These are phyloP conservation scores for Teunomyces panamensis DNA, from an alignment of 805 yeast genomes.

Conservation along the genomic window DNA sequence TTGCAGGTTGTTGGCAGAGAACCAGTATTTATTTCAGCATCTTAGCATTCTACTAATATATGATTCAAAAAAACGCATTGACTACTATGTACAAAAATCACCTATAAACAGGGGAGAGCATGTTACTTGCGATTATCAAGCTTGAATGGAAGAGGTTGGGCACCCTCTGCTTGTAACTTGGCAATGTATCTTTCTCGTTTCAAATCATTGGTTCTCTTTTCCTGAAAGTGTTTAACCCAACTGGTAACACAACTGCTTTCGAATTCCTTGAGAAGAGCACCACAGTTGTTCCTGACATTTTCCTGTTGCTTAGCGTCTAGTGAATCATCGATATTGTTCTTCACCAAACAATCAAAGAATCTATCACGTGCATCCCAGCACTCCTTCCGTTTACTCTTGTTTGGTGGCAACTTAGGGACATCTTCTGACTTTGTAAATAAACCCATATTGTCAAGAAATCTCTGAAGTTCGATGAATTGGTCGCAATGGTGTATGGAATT, in stretches of 20 bases:
- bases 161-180: slow-evolving; percentile 71
- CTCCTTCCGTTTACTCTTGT: slow-evolving; percentile 62
- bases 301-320: slow-evolving; percentile 49
- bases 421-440: slow-evolving; percentile 40
- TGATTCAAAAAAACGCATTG: background rate
- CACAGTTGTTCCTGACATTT: slow-evolving; percentile 56
- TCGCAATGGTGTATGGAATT: background rate
- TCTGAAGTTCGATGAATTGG: background rate
- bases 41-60: slow-evolving; percentile 11
- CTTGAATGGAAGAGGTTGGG: slow-evolving; percentile 30
- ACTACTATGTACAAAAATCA: background rate
- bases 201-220: slow-evolving; percentile 77
- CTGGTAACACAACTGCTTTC: slow-evolving; percentile 76
- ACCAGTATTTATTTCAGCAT: slow-evolving; percentile 30
- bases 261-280: slow-evolving; percentile 53
- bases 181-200: slow-evolving; percentile 64
- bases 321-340: slow-evolving; percentile 65
- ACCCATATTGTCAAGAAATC: slow-evolving; percentile 40
- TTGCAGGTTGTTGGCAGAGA: slow-evolving; percentile 25
- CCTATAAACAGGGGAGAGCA: slow-evolving; percentile 2
- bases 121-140: slow-evolving; percentile 20
- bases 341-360: slow-evolving; percentile 73
- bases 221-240: slow-evolving; percentile 89
- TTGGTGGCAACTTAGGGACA: slow-evolving; percentile 45
- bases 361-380: slow-evolving; percentile 92